Evolutionary conservation across 805 yeast genomes (phyloP).

Genomic region (Geotrichum ghanense): DNA sequence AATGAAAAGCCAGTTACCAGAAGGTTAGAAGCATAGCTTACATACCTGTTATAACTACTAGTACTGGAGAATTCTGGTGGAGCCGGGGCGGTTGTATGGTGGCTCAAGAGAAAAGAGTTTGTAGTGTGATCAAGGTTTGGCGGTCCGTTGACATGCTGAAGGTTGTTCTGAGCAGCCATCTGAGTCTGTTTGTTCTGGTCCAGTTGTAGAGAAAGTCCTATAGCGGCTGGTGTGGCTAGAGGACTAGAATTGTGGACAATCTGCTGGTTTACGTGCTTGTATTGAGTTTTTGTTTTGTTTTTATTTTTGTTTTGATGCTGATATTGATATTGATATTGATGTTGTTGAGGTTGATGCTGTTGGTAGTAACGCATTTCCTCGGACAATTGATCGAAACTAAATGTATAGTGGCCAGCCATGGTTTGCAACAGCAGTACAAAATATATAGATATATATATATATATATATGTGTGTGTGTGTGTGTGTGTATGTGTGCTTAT

Average conservation of each 20-base stretch:
- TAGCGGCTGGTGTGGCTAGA: not conserved
- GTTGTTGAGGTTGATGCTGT: not conserved
- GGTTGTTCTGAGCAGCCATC: not conserved
- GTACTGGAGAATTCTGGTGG: not conserved
- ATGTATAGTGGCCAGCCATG: too few species aligned
- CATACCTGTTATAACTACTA: not conserved
- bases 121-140: not conserved
- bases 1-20: too few species aligned
- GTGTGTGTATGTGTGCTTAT: too few species aligned
- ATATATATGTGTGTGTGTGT: too few species aligned
- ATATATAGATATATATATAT: too few species aligned
- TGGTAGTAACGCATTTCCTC: not conserved
- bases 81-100: constrained; percentile 1
- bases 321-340: not conserved
- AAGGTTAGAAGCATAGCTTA: not conserved
- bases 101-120: not conserved
- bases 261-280: too few species aligned
- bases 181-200: not conserved
- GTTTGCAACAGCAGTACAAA: too few species aligned
- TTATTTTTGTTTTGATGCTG: not conserved
- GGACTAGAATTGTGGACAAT: too few species aligned
- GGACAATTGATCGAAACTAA: too few species aligned
- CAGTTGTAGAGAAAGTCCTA: not conserved
- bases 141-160: too few species aligned
- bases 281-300: too few species aligned